phyloP scores from a whole-genome alignment of 148 eudicot genomes.

The Agrostemma githago region DNA sequence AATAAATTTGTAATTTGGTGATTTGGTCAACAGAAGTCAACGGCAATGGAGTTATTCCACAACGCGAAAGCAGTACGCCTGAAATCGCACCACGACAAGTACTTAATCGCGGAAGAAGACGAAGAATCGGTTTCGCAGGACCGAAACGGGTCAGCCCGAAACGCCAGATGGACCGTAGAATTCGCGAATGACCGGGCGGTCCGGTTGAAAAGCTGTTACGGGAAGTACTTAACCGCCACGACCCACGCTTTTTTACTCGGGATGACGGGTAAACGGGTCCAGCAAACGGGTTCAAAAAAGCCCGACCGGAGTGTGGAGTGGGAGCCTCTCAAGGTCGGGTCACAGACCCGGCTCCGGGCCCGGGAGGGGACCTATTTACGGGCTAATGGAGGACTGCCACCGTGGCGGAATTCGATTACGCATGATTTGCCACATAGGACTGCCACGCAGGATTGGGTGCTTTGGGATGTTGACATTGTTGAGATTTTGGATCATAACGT shows the following conservation, averaged over 20 bases:
- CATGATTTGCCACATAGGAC: slow-evolving; percentile 71
- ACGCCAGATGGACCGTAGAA: slow-evolving; percentile 50
- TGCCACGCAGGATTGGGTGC: slow-evolving; percentile 59
- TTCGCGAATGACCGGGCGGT: slow-evolving; percentile 18
- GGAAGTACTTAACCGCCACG: slow-evolving; percentile 58
- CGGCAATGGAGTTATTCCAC: slow-evolving; percentile 65
- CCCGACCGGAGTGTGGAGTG: slow-evolving; percentile 49
- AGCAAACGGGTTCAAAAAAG: slow-evolving; percentile 35
- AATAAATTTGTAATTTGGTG: background rate
- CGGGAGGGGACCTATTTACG: slow-evolving; percentile 53
- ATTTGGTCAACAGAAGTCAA: slow-evolving; percentile 9
- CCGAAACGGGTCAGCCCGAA: slow-evolving; percentile 38
- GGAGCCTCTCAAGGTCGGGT: slow-evolving; percentile 51
- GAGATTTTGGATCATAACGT: slow-evolving; percentile 34
- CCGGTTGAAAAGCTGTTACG: slow-evolving; percentile 44
- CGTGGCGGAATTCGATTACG: slow-evolving; percentile 68
- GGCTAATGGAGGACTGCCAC: slow-evolving; percentile 70
- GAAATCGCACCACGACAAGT: slow-evolving; percentile 54
- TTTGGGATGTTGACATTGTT: slow-evolving; percentile 64
- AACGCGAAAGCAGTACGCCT: slow-evolving; percentile 69
- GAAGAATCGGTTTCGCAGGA: slow-evolving; percentile 48
- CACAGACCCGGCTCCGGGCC: slow-evolving; percentile 38
- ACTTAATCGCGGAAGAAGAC: slow-evolving; percentile 49
- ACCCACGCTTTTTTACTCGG: slow-evolving; percentile 44
- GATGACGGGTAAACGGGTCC: slow-evolving; percentile 47